A percentile compares a stretch with the other conserved stretches of the same genome.
phyloP scores from a whole-genome alignment of 306 rosid species.

The Hippophae gyantsensis region DNA sequence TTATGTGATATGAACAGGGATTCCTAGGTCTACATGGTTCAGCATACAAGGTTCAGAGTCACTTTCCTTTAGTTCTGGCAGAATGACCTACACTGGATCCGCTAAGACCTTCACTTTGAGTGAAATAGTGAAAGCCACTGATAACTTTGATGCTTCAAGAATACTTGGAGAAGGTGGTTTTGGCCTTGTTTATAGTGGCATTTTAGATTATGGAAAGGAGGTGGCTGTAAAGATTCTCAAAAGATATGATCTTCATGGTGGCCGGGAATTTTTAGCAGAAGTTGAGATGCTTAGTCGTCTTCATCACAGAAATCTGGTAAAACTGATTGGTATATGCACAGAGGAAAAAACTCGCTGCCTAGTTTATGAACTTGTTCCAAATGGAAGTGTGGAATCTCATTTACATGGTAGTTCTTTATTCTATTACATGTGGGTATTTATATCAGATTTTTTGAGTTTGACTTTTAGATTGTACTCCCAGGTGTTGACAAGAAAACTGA shows the following conservation, averaged over 20 bases:
- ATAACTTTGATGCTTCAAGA: constrained; percentile 65
- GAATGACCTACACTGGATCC: constrained; percentile 56
- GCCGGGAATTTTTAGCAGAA: constrained; percentile 93
- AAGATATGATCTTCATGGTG: constrained; percentile 75
- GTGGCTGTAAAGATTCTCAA: constrained; percentile 93
- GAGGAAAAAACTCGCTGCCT: constrained; percentile 77
- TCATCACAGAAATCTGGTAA: constrained; percentile 91
- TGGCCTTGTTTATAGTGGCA: constrained; percentile 76
- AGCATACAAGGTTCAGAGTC: constrained; percentile 40
- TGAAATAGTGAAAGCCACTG: constrained; percentile 73
- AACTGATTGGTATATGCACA: constrained; percentile 72
- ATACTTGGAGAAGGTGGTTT: constrained; percentile 99
- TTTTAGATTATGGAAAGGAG: constrained; percentile 69
- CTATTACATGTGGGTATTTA: background rate
- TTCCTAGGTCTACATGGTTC: constrained; percentile 19
- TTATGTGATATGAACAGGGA: constrained; percentile 24
- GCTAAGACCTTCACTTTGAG: constrained; percentile 63
- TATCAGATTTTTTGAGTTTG: background rate
- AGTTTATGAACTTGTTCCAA: constrained; percentile 86
- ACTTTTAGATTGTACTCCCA: constrained; percentile 22
- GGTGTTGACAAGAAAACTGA: constrained; percentile 77
- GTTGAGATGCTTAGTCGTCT: constrained; percentile 95
- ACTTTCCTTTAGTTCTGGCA: constrained; percentile 37
- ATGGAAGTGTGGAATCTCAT: constrained; percentile 94
- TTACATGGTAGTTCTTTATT: constrained; percentile 54